Percentiles rank a stretch among this genome's conserved stretches.
Conservation (phyloP, 352 stramenopile species). For the Pythium grandisporangium region DNA sequence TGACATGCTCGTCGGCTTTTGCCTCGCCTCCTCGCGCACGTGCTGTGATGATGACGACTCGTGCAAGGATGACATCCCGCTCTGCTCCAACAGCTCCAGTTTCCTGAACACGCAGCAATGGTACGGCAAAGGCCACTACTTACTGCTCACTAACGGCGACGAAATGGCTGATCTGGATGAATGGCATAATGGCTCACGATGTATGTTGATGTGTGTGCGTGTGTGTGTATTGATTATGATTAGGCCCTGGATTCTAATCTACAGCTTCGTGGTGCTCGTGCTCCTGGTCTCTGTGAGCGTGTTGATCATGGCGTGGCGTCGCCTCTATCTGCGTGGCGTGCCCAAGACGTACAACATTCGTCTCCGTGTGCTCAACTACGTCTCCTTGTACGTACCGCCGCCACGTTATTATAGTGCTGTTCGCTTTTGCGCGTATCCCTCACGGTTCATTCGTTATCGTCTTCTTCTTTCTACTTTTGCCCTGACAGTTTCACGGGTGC, state of each 20-base stretch:
- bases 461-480: background rate
- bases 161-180: background rate
- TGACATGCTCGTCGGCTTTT: constrained; percentile 71
- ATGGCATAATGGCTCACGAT: background rate
- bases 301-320: constrained; percentile 74
- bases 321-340: constrained; percentile 73
- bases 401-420: too few relatives aligned
- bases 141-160: background rate
- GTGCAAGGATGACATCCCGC: constrained; percentile 22
- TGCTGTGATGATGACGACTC: constrained; percentile 48
- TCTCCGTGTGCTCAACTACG: constrained; percentile 84
- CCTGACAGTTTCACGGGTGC: constrained; percentile 69
- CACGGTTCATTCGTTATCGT: background rate
- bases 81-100: constrained; percentile 38
- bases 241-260: constrained; percentile 84
- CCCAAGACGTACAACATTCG: constrained; percentile 87
- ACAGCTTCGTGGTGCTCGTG: constrained; percentile 78
- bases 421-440: background rate
- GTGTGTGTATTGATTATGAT: too few relatives aligned
- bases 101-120: constrained; percentile 79
- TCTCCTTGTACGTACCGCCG: constrained; percentile 76
- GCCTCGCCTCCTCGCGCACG: constrained; percentile 71
- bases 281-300: constrained; percentile 80
- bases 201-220: constrained; percentile 1
- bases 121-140: constrained; percentile 7